Evolutionary conservation across 2,329 filamentous ascomycete genomes (phyloP).

Genomic region (Tympanopsis confertula): DNA sequence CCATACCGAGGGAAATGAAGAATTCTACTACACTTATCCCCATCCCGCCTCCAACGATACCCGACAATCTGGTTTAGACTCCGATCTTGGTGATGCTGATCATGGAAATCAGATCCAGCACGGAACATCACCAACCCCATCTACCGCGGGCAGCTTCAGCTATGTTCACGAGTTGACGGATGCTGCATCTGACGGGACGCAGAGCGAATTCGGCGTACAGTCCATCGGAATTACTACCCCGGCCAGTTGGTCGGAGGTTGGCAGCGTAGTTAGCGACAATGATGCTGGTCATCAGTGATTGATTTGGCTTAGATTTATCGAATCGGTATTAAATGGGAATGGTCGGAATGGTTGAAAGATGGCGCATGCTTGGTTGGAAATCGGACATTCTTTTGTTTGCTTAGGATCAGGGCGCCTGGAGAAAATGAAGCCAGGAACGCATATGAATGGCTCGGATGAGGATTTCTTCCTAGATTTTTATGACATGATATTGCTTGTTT

Average conservation of each 20-base stretch:
- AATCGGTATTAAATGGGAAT: no score
- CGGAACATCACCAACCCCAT: background rate
- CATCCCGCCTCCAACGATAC: background rate
- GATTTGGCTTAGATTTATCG: no score
- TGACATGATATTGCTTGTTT: no score
- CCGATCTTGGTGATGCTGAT: background rate
- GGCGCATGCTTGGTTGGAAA: no score
- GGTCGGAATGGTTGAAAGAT: no score
- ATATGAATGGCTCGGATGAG: no score
- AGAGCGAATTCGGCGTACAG: conserved; percentile 21
- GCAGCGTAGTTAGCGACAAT: conserved; percentile 26
- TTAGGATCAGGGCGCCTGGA: no score
- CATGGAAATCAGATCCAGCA: background rate
- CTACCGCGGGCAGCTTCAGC: background rate
- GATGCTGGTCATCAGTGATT: conserved; percentile 13
- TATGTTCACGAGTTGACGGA: conserved; percentile 6
- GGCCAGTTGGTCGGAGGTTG: conserved; percentile 28
- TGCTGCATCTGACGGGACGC: conserved; percentile 19
- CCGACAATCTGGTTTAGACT: background rate
- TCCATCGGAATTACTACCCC: conserved; percentile 20
- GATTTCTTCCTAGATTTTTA: no score
- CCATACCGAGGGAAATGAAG: background rate
- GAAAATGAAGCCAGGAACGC: no score
- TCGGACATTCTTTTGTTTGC: no score
- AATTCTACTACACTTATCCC: background rate